phyloP scores from a whole-genome alignment of 495 filamentous ascomycete species.

The Hypoxylon lienhwacheense region DNA sequence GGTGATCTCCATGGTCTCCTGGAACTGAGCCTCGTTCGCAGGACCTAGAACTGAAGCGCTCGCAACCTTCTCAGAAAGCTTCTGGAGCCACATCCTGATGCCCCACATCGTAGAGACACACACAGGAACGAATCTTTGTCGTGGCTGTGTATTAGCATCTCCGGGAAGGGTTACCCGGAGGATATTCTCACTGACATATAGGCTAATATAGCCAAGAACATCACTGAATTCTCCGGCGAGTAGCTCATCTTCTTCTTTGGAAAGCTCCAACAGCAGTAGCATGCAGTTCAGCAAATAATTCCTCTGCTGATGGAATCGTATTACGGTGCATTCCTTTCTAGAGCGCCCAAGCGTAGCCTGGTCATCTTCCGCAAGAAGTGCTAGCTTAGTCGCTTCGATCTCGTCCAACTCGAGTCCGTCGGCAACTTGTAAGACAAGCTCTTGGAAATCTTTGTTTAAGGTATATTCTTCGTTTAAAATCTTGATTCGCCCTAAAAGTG shows the following conservation, averaged over 20 bases:
- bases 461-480: slow-evolving; percentile 71
- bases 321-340: slow-evolving; percentile 69
- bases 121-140: slow-evolving; percentile 59
- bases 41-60: slow-evolving; percentile 70
- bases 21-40: slow-evolving; percentile 62
- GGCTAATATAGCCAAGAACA: slow-evolving; percentile 39
- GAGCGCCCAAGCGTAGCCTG: slow-evolving; percentile 66
- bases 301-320: slow-evolving; percentile 81
- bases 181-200: slow-evolving; percentile 45
- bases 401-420: slow-evolving; percentile 91
- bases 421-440: slow-evolving; percentile 73
- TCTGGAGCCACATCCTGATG: slow-evolving; percentile 71
- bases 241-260: slow-evolving; percentile 60
- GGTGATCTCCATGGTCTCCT: slow-evolving; percentile 74
- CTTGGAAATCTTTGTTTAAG: slow-evolving; percentile 85
- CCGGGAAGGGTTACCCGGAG: slow-evolving; percentile 39
- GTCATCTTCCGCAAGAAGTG: slow-evolving; percentile 68
- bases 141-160: slow-evolving; percentile 4
- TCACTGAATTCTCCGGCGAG: slow-evolving; percentile 44
- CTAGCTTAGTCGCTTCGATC: slow-evolving; percentile 71
- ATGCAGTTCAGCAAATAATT: slow-evolving; percentile 79
- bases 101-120: slow-evolving; percentile 73
- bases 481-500: slow-evolving; percentile 64
- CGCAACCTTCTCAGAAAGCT: slow-evolving; percentile 69
- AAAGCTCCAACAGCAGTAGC: slow-evolving; percentile 69